phyloP scores from a whole-genome alignment of 1,284 basidiomycete genomes.

The Apiotrichum brassicae region DNA sequence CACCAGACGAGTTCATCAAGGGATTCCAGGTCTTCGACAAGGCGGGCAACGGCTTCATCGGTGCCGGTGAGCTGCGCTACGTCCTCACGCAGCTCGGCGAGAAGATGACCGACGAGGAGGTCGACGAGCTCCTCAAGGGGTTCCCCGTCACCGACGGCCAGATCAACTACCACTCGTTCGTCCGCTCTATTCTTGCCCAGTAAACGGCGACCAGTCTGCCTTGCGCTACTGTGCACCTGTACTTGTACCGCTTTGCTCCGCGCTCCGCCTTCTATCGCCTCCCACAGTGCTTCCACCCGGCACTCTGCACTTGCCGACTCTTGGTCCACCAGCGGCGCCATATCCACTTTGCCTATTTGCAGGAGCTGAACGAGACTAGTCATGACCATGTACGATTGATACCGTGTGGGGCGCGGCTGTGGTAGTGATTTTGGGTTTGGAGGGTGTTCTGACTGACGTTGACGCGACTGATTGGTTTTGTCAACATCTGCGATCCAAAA shows the following conservation, averaged over 20 bases:
- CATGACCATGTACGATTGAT: neutral
- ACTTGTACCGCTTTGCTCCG: too few relatives aligned
- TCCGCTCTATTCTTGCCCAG: slow-evolving; percentile 82
- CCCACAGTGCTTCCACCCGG: neutral
- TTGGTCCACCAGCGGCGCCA: too few relatives aligned
- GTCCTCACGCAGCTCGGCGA: slow-evolving; percentile 93
- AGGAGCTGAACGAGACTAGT: neutral
- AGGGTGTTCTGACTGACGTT: too few relatives aligned
- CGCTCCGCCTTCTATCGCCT: too few relatives aligned
- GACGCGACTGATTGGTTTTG: too few relatives aligned
- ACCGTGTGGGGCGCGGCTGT: too few relatives aligned
- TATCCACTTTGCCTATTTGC: too few relatives aligned
- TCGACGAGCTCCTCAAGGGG: slow-evolving; percentile 94
- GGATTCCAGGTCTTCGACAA: slow-evolving; percentile 99
- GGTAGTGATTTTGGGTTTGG: too few relatives aligned
- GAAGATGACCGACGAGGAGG: slow-evolving; percentile 96
- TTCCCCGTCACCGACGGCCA: slow-evolving; percentile 73
- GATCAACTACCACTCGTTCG: slow-evolving; percentile 95
- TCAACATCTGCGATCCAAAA: too few relatives aligned
- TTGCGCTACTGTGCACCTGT: too few relatives aligned
- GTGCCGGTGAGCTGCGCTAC: slow-evolving; percentile 84
- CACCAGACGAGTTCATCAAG: slow-evolving; percentile 90
- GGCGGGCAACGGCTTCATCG: slow-evolving; percentile 94
- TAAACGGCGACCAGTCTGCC: slow-evolving; percentile 34
- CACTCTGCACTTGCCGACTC: neutral